Evolutionary conservation across 345 rosid species (phyloP).

Genomic region (Brassica juncea): DNA sequence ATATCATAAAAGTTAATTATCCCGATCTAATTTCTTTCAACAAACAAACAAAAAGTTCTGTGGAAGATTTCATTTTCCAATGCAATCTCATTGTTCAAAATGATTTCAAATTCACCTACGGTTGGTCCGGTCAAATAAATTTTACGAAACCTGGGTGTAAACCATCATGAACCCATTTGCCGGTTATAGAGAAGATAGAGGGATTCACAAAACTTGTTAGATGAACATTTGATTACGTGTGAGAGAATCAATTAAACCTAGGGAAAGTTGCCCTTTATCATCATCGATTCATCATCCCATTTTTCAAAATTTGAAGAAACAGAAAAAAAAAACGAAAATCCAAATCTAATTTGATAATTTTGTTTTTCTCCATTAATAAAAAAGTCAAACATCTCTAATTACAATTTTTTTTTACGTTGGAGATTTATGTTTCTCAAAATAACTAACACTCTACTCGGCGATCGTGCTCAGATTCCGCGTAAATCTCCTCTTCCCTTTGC

Average conservation of each 20-base stretch:
- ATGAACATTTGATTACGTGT: not conserved
- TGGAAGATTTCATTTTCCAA: not conserved
- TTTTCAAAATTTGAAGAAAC: constrained; percentile 13
- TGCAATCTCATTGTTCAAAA: not conserved
- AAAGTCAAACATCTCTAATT: constrained; percentile 33
- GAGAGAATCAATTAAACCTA: not conserved
- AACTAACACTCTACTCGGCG: constrained; percentile 61
- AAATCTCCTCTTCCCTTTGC: constrained; percentile 49
- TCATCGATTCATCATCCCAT: constrained; percentile 15
- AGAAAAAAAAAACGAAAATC: not conserved
- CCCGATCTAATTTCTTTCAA: constrained; percentile 4
- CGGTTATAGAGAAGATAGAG: not conserved
- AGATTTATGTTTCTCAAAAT: not conserved
- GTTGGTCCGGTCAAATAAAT: not conserved
- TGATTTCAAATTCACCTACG: not conserved
- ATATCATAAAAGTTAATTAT: not conserved
- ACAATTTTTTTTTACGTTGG: constrained; percentile 34
- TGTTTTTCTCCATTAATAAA: constrained; percentile 14
- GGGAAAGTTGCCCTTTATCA: constrained; percentile 7
- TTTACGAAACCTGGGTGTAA: not conserved
- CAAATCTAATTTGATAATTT: constrained; percentile 6
- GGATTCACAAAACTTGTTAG: not conserved
- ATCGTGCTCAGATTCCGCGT: constrained; percentile 65
- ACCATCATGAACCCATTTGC: not conserved
- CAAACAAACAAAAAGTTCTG: not conserved